Percentiles rank a stretch among this genome's conserved stretches.
These are phyloP conservation scores for Trichoderma sp. DNA, from an alignment of 2,329 filamentous ascomycete genomes.

Conservation along the genomic window DNA sequence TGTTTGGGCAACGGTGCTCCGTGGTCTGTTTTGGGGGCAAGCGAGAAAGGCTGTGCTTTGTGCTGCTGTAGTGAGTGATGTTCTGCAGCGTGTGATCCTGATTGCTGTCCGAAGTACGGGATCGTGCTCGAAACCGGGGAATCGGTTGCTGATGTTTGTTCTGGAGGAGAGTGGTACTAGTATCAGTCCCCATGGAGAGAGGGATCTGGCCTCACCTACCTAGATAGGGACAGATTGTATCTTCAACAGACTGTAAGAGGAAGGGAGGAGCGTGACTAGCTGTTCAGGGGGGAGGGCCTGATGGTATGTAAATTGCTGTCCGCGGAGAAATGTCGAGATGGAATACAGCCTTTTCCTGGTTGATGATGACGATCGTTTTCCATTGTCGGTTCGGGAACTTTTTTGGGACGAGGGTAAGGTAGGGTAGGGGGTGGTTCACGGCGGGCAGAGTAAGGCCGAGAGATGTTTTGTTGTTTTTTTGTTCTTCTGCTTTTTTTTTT, in stretches of 20 bases:
- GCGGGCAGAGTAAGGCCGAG: not conserved
- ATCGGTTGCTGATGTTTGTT: not conserved
- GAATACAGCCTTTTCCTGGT: too few species aligned
- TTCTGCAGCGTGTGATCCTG: not conserved
- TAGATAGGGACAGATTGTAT: not conserved
- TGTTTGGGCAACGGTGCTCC: conserved; percentile 10
- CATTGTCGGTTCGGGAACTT: not conserved
- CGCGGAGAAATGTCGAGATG: not conserved
- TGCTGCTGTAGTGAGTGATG: not conserved
- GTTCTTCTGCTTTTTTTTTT: not conserved
- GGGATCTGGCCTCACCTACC: not conserved
- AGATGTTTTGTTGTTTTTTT: not conserved
- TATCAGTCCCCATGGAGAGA: too few species aligned
- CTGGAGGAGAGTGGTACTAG: too few species aligned
- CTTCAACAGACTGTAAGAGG: not conserved
- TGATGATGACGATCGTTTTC: not conserved
- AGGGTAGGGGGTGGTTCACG: not conserved
- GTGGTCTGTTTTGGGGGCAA: not conserved
- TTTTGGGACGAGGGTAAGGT: not conserved
- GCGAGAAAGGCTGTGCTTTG: too few species aligned
- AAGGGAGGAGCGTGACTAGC: conserved; percentile 10
- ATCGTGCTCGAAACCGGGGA: too few species aligned
- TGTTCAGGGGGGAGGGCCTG: not conserved
- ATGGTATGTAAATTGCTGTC: not conserved
- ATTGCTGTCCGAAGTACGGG: not conserved